A percentile compares a stretch with the other conserved stretches of the same genome.
phyloP scores from a whole-genome alignment of 176 grass and related monocot species.

The Oryza australiensis region DNA sequence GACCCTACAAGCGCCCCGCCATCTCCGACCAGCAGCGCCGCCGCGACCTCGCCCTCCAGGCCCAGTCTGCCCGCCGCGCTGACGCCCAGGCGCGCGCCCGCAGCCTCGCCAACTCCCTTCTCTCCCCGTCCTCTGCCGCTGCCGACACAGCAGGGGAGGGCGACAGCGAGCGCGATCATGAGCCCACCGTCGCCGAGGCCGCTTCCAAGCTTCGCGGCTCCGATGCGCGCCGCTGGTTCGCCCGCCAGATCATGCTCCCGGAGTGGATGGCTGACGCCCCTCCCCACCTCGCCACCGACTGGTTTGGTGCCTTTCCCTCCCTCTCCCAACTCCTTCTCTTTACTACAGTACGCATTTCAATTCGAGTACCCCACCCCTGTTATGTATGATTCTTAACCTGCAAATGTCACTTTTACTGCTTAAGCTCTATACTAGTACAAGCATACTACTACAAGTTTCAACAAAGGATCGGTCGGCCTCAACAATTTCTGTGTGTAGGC shows the following conservation, averaged over 20 bases:
- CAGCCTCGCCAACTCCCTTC: constrained; percentile 79
- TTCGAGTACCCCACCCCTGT: not conserved
- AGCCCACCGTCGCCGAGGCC: constrained; percentile 40
- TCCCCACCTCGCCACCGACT: constrained; percentile 68
- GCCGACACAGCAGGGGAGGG: constrained; percentile 6
- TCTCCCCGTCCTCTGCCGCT: constrained; percentile 35
- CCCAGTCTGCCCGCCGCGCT: constrained; percentile 69
- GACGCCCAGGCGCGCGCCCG: constrained; percentile 88
- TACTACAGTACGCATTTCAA: not conserved
- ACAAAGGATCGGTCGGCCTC: not conserved
- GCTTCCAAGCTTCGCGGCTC: constrained; percentile 64
- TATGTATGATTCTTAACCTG: not conserved
- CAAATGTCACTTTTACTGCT: not conserved
- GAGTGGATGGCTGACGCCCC: constrained; percentile 97
- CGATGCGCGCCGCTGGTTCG: constrained; percentile 76
- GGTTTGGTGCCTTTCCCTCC: constrained; percentile 42
- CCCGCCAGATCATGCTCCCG: constrained; percentile 86
- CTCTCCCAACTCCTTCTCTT: not conserved
- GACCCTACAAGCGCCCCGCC: constrained; percentile 69
- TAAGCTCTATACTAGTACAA: not conserved
- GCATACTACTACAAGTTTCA: not conserved
- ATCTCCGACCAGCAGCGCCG: constrained; percentile 97
- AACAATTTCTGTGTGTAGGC: constrained; percentile 51
- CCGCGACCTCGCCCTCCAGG: constrained; percentile 71
- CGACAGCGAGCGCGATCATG: not conserved